Base-by-base conservation (phyloP, 306 rosid species). In the Quercus variabilis region DNA sequence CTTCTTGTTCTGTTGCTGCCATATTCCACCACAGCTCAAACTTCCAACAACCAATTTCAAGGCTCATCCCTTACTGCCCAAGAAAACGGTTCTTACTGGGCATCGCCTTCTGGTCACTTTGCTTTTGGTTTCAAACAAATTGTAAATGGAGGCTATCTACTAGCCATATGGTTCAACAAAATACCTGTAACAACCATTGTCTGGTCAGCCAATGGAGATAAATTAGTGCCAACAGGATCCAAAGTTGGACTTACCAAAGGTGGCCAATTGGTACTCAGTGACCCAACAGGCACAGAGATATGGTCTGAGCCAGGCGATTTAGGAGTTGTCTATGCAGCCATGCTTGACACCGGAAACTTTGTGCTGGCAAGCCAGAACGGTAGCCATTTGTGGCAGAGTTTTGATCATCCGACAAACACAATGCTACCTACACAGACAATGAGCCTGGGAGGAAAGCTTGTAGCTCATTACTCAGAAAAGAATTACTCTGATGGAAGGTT, bases 301-400 rank as follows among this genome's bases (percentile, higher is more conserved):
- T 89, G 84, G 91, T 46, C 86, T 11, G 19, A 59, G 15, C 71
- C 35, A 2, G 30, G 10, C 18, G 1, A 18, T 11, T 4, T 1
- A 9, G 89, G 15, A 6, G 70, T 87, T 67, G 79, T 81, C 46
- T 26, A 78, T 15, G 91, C 82, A 3, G 62, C 77, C 35, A 77
- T 90, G 83, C 93, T 85, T 46, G 91, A 90, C 71, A 77, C 21
- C 1, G 90, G 97, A 0, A 90, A 90, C 78, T 86, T 92, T 23
- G 87, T 89, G 67, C 74, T 92, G 63, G 78, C 56, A 3, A 46
- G 74, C 55, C 21, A 5, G 0, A 10, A 28, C 15, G 79, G 86
- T 1, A 13, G 7, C 9, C 0, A 5, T 69, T 62, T 86, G 30
- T 92, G 96, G 95, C 70, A 85, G 77, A 90, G 93, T 71, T 92